phyloP scores from a whole-genome alignment of 352 stramenopile species.

The Phytopythium helicoides region DNA sequence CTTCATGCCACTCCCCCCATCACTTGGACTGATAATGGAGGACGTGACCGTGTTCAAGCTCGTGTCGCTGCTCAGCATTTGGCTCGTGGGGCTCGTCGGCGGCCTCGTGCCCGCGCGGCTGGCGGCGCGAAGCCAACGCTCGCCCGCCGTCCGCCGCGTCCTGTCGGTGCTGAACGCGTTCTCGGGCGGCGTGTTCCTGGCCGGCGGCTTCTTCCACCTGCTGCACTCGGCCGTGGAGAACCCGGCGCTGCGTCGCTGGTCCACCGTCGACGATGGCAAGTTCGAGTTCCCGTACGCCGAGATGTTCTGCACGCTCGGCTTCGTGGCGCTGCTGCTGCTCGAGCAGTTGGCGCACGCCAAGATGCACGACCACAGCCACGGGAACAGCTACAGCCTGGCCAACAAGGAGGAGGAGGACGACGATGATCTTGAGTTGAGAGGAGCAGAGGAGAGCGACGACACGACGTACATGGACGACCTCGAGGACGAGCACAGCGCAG shows the following conservation, averaged over 20 bases:
- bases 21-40: slow-evolving; percentile 23
- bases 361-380: slow-evolving; percentile 14
- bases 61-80: slow-evolving; percentile 71
- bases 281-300: slow-evolving; percentile 78
- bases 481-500: slow-evolving; percentile 33
- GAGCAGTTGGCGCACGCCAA: slow-evolving; percentile 61
- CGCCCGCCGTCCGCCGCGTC: slow-evolving; percentile 19
- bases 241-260: slow-evolving; percentile 58
- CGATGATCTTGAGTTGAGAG: slow-evolving; percentile 34
- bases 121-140: slow-evolving; percentile 33
- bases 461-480: slow-evolving; percentile 45
- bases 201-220: slow-evolving; percentile 76
- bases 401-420: slow-evolving; percentile 30
- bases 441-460: slow-evolving; percentile 36
- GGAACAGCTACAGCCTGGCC: slow-evolving; percentile 16
- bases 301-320: slow-evolving; percentile 76
- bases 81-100: slow-evolving; percentile 59
- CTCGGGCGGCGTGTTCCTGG: slow-evolving; percentile 74
- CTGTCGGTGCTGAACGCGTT: slow-evolving; percentile 63
- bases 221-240: slow-evolving; percentile 74
- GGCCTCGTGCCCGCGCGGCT: slow-evolving; percentile 53
- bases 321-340: slow-evolving; percentile 61
- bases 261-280: slow-evolving; percentile 50
- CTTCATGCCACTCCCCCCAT: too few species aligned
- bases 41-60: slow-evolving; percentile 73